A percentile compares a stretch with the other conserved stretches of the same genome.
Evolutionary conservation across 2,329 filamentous ascomycete genomes (phyloP).

Genomic region (Amylocarpus encephaloides): DNA sequence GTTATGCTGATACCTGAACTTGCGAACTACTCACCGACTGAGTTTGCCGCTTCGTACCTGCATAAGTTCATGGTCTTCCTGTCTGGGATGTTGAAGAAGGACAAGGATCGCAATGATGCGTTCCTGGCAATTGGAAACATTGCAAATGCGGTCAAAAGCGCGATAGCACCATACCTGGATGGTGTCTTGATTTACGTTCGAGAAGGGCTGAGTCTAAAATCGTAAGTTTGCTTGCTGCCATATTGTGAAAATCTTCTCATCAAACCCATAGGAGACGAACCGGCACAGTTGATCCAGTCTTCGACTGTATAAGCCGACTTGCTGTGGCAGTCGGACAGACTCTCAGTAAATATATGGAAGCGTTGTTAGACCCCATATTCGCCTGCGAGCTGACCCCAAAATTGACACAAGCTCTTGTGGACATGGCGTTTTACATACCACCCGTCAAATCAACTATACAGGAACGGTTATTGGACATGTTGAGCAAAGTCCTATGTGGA

Average conservation of each 20-base stretch:
- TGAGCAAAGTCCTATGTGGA: slow-evolving; percentile 88
- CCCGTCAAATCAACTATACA: slow-evolving; percentile 91
- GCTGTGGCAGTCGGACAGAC: slow-evolving; percentile 94
- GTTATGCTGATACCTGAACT: slow-evolving; percentile 88
- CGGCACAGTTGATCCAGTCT: slow-evolving; percentile 65
- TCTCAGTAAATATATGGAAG: slow-evolving; percentile 96
- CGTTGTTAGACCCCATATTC: slow-evolving; percentile 91
- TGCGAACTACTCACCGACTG: slow-evolving; percentile 83
- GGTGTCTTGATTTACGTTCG: slow-evolving; percentile 89
- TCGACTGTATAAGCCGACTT: slow-evolving; percentile 95
- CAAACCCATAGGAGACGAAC: slow-evolving; percentile 33
- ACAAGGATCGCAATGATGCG: slow-evolving; percentile 88
- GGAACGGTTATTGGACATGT: slow-evolving; percentile 86
- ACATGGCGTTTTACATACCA: slow-evolving; percentile 98
- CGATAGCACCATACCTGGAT: slow-evolving; percentile 91
- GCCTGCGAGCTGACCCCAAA: slow-evolving; percentile 91
- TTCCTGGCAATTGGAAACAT: slow-evolving; percentile 96
- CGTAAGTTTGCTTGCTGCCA: slow-evolving; percentile 37
- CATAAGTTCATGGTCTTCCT: slow-evolving; percentile 97
- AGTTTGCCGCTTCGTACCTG: slow-evolving; percentile 81
- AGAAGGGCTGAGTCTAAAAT: slow-evolving; percentile 79
- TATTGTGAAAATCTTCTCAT: slow-evolving; percentile 23
- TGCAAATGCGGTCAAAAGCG: slow-evolving; percentile 90
- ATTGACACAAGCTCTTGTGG: slow-evolving; percentile 88
- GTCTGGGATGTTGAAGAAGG: slow-evolving; percentile 86